Evolutionary conservation across 257 asterid genomes (phyloP), one percentile per base, ranked within the genome.

Genomic region (Gentiana straminea): DNA sequence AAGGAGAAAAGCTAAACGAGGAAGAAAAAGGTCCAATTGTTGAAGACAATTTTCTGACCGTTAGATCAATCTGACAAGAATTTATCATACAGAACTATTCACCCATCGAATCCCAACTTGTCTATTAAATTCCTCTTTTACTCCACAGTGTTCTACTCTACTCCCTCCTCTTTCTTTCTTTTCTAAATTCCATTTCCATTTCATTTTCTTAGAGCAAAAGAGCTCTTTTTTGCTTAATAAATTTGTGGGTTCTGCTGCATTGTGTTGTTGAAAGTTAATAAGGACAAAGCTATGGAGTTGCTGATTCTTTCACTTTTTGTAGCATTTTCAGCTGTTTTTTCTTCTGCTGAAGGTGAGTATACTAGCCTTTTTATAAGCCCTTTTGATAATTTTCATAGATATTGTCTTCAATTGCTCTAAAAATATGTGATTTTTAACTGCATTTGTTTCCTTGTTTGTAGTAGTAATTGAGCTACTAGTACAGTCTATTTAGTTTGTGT

Each of bases 311-410:
- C 80, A 64, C 84, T 73, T 64, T 73, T 82, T 71, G 60, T 72
- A 1, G 67, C 73, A 15, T 79, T 41, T 0, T 4, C 46, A 41
- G 46, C 96, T 61, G 81, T 81, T 58, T 84, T 72, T 71, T 82
- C 71, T 70, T 86, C 87, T 66, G 93, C 77, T 78, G 94, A 87
- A 80, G 94, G 93, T 84, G 69, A 69, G 66, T 36, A 32, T 3
- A n/a, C 13, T 13, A 9, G 0, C 3, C 57, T 8, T 13, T 54
- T 49, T 62, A 41, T 41, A 5, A 41, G 66, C 49, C 65, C 61
- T 54, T 49, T 11, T 54, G 12, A 24, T 61, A 10, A 13, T 34
- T 3, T 11, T 15, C 6, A 4, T 43, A 36, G 37, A 3, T 36
- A 34, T 6, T 35, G 13, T 60, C 7, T 39, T 12, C 49, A 47